A percentile compares a stretch with the other conserved stretches of the same genome.
Conservation (phyloP, 2,329 filamentous ascomycete genomes). For the Coniochaeta sp. region DNA sequence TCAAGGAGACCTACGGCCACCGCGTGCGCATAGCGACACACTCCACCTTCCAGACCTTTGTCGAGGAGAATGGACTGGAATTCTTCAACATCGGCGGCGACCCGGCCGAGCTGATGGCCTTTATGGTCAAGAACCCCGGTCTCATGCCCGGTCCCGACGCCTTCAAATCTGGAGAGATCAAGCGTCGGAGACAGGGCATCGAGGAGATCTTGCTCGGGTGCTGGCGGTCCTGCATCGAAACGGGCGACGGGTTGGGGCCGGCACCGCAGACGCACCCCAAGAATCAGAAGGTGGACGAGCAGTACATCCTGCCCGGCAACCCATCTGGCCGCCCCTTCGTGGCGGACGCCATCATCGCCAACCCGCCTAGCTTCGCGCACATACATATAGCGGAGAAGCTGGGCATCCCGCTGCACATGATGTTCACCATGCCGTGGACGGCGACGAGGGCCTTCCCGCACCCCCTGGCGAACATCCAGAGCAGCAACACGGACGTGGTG, state of each 20-base stretch:
- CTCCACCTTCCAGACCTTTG: slow-evolving; percentile 58
- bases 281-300: slow-evolving; percentile 45
- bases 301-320: slow-evolving; percentile 33
- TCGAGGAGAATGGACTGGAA: slow-evolving; percentile 64
- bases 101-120: slow-evolving; percentile 72
- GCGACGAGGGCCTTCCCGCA: slow-evolving; percentile 82
- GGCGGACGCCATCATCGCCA: slow-evolving; percentile 74
- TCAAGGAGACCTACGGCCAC: slow-evolving; percentile 61
- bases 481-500: slow-evolving; percentile 66
- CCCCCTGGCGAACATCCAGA: slow-evolving; percentile 75
- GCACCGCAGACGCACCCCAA: slow-evolving; percentile 37
- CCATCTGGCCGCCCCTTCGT: slow-evolving; percentile 59
- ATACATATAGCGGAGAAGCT: slow-evolving; percentile 70
- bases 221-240: slow-evolving; percentile 80
- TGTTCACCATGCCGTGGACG: slow-evolving; percentile 97
- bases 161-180: slow-evolving; percentile 69
- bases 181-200: slow-evolving; percentile 66
- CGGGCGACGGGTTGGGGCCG: slow-evolving; percentile 57
- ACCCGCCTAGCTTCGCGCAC: slow-evolving; percentile 71
- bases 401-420: slow-evolving; percentile 70
- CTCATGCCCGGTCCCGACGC: slow-evolving; percentile 78
- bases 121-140: slow-evolving; percentile 86
- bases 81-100: slow-evolving; percentile 75
- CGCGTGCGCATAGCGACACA: slow-evolving; percentile 70
- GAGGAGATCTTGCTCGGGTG: slow-evolving; percentile 75